Evolutionary conservation across 2,329 filamentous ascomycete species (phyloP).

Genomic region (Pyrenophora seminiperda): DNA sequence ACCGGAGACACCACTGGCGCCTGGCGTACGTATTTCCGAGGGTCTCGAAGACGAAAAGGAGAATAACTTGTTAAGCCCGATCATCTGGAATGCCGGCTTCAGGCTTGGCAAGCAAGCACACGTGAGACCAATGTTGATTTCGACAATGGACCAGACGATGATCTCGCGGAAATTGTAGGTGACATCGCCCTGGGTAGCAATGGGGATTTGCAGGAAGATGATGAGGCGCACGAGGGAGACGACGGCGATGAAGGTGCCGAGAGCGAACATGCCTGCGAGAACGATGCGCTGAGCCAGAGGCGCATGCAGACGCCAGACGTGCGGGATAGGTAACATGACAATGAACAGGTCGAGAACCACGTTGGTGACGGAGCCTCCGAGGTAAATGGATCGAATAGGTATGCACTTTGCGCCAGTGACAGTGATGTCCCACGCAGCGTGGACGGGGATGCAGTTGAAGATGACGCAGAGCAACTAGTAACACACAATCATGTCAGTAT

Average conservation of each 20-base stretch:
- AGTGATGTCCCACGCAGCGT: conserved; percentile 29
- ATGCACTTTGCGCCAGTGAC: conserved; percentile 28
- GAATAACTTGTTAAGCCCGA: conserved; percentile 28
- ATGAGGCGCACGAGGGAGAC: conserved; percentile 30
- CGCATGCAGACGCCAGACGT: conserved; percentile 32
- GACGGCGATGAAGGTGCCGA: conserved; percentile 32
- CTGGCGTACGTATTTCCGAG: conserved; percentile 17
- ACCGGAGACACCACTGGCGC: conserved; percentile 5
- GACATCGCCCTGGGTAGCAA: conserved; percentile 21
- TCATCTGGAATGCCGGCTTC: conserved; percentile 21
- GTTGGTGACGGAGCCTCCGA: conserved; percentile 33
- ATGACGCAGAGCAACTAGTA: conserved; percentile 23
- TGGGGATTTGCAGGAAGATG: conserved; percentile 31
- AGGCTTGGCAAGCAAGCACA: conserved; percentile 31
- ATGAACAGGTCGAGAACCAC: conserved; percentile 31
- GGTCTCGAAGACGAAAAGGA: conserved; percentile 24
- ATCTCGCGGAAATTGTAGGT: conserved; percentile 38
- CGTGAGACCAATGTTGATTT: conserved; percentile 31
- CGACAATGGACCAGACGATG: conserved; percentile 32
- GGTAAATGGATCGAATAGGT: conserved; percentile 22
- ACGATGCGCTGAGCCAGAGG: conserved; percentile 29
- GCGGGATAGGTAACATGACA: conserved; percentile 31
- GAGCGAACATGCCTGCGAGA: conserved; percentile 30
- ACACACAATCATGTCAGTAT: not conserved
- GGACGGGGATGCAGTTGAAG: conserved; percentile 28